Percentiles rank a stretch among this genome's conserved stretches.
Conservation (phyloP, 2,329 filamentous ascomycete species). For the Clonostachys solani region DNA sequence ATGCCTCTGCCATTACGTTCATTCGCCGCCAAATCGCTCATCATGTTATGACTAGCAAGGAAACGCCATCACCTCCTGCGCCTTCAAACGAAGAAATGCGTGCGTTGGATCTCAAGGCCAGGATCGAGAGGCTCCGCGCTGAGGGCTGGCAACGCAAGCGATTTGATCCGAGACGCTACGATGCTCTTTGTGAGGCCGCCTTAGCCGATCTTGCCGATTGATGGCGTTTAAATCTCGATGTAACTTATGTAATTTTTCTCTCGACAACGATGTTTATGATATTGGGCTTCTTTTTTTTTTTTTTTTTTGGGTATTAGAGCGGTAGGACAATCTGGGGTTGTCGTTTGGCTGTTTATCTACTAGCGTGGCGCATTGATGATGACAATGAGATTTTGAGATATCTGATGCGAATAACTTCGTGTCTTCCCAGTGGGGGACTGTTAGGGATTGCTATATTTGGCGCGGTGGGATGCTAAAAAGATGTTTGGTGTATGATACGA, state of each 20-base stretch:
- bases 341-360: too few relatives aligned
- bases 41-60: conserved; percentile 42
- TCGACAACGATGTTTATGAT: not conserved
- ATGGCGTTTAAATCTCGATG: not conserved
- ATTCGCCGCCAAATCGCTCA: conserved; percentile 43
- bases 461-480: not conserved
- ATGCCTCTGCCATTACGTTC: conserved; percentile 40
- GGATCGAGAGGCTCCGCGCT: conserved; percentile 51
- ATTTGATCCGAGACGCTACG: conserved; percentile 49
- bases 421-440: not conserved
- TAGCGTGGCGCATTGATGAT: too few relatives aligned
- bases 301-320: not conserved
- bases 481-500: too few relatives aligned
- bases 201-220: conserved; percentile 39
- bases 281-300: not conserved
- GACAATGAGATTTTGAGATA: too few relatives aligned
- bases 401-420: too few relatives aligned
- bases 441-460: not conserved
- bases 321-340: too few relatives aligned
- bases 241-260: not conserved
- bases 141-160: conserved; percentile 51
- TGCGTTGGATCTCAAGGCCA: conserved; percentile 36
- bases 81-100: conserved; percentile 25
- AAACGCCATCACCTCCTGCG: conserved; percentile 9
- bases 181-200: conserved; percentile 44